Evolutionary conservation across 805 yeast species (phyloP).

Genomic region (Scheffersomyces lignosus): DNA sequence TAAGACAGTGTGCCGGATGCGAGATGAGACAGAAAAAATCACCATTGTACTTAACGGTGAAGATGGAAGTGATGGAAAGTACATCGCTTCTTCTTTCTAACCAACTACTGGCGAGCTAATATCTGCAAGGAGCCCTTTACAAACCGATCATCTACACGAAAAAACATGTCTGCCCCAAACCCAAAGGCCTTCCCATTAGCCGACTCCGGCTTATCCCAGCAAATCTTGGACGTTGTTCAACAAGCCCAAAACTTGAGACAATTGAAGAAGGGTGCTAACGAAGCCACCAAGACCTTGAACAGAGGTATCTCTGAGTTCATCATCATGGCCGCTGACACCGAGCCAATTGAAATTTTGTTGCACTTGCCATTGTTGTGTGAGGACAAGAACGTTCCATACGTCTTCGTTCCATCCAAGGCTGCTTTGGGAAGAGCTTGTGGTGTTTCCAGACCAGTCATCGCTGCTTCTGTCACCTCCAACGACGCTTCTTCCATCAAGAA

Average conservation of each 20-base stretch:
- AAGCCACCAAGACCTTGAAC: conserved; percentile 98
- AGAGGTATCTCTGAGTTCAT: conserved; percentile 99
- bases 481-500: conserved; percentile 96
- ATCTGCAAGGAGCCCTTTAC: conserved; percentile 28
- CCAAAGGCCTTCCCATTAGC: conserved; percentile 99
- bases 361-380: conserved; percentile 97
- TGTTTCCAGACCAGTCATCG: conserved; percentile 98
- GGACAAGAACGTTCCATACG: conserved; percentile 99
- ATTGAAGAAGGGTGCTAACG: conserved; percentile 99
- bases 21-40: no score
- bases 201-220: conserved; percentile 92
- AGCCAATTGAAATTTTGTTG: conserved; percentile 96
- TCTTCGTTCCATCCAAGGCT: conserved; percentile 96
- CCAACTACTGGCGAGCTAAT: conserved; percentile 26
- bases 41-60: no score
- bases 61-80: no score
- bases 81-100: neutral
- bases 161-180: conserved; percentile 80
- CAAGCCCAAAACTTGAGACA: conserved; percentile 98
- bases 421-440: conserved; percentile 99
- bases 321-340: conserved; percentile 99
- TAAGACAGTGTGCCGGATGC: no score
- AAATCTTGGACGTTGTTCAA: conserved; percentile 95
- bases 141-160: conserved; percentile 1
- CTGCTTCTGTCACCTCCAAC: conserved; percentile 97